Evolutionary conservation across 2,329 filamentous ascomycete genomes (phyloP), one percentile per base, ranked within the genome.

Genomic region (Plenodomus lindquistii): DNA sequence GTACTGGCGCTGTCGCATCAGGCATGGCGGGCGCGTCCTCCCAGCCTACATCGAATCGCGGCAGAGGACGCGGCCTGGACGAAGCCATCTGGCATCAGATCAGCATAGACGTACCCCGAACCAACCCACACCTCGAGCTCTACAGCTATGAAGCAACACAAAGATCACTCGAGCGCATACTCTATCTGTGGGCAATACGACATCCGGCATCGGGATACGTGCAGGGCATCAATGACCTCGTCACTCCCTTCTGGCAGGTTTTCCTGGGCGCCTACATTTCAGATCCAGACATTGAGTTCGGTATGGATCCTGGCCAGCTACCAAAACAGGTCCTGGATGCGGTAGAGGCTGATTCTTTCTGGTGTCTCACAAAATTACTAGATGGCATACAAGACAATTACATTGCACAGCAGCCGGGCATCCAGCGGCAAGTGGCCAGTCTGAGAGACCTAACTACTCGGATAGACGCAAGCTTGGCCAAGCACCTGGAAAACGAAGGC

Each of bases 81-180:
- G 94, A 99, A 76, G 88, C 91, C n/a, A 86, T 99, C 50, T 99
- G 94, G 94, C 94, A 99, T 76, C 94, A 99, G 69, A 97, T 99
- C 74, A 97, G 91, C 73, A 99, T 99, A 66, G 94, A 99, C 68
- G 90, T 97, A 18, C 94, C 94, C 2, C 85, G 94, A 42, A 99
- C 94, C 3, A 97, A 96, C 68, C 94, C 94, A 10, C 94, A 97
- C 73, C 87, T 99, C 44, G 89, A 95, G 61, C 81, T 99, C 0
- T 99, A 99, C 74, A 84, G 90, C 58, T 97, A 96, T 68, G 93
- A 97, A 73, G 93, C 93, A 4, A 99, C 95, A 0, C 94, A 99
- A 70, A 81, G 92, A 45, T 97, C 91, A 1, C 77, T 99, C 13
- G 95, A 99, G 73, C 85, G 93, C 40, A 97, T 99, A 60, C 75